These are phyloP conservation scores for Botrytis deweyae DNA, from an alignment of 2,329 filamentous ascomycete genomes.

Conservation along the genomic window DNA sequence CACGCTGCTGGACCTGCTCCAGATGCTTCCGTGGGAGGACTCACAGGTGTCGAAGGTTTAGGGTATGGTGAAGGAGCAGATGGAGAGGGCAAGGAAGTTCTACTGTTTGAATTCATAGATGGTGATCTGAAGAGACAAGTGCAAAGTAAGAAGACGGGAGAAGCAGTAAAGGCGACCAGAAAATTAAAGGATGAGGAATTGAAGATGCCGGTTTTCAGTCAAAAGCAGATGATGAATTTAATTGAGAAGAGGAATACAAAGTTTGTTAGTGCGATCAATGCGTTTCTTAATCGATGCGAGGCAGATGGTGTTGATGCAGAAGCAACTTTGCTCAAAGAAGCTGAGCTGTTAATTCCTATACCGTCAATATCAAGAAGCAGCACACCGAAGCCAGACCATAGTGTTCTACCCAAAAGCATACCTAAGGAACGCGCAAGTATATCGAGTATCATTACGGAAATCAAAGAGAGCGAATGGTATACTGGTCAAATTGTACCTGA, in stretches of 20 bases:
- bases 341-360: conserved; percentile 61
- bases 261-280: conserved; percentile 74
- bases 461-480: conserved; percentile 84
- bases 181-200: conserved; percentile 75
- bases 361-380: conserved; percentile 48
- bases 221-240: conserved; percentile 84
- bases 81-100: conserved; percentile 60
- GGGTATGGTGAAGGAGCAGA: conserved; percentile 37
- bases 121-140: conserved; percentile 85
- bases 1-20: conserved; percentile 50
- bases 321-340: conserved; percentile 58
- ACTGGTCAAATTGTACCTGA: conserved; percentile 89
- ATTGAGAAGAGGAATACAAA: conserved; percentile 89
- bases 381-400: conserved; percentile 40
- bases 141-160: conserved; percentile 67
- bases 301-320: conserved; percentile 66
- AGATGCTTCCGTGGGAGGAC: conserved; percentile 57
- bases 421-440: conserved; percentile 78
- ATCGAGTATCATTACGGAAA: conserved; percentile 78
- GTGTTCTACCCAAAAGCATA: conserved; percentile 65
- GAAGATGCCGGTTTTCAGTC: conserved; percentile 89
- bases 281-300: conserved; percentile 73
- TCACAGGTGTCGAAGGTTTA: conserved; percentile 51
- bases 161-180: conserved; percentile 64
- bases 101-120: conserved; percentile 91